phyloP scores from a whole-genome alignment of 2,329 filamentous ascomycete genomes.

The Cytospora piceae region DNA sequence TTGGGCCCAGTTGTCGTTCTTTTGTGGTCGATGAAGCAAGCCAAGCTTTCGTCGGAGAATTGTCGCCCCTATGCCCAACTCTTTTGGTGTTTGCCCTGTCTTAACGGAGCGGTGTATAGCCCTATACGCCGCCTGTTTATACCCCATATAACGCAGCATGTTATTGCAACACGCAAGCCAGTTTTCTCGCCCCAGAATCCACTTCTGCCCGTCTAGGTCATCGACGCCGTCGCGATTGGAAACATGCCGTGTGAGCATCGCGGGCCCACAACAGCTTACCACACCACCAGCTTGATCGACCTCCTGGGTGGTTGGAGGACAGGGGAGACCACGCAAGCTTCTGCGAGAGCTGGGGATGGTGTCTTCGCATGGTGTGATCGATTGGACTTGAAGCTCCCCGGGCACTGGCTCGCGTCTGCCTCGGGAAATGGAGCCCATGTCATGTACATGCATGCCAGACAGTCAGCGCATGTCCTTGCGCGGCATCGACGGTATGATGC shows the following conservation, averaged over 20 bases:
- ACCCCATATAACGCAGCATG: conserved; percentile 19
- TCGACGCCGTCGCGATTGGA: conserved; percentile 15
- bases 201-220: conserved; percentile 17
- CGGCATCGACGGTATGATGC: conserved; percentile 1
- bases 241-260: conserved; percentile 14
- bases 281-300: conserved; percentile 16
- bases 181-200: conserved; percentile 17
- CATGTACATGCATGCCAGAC: conserved; percentile 1
- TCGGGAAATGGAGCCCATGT: neutral
- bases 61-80: conserved; percentile 11
- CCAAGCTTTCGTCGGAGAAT: neutral
- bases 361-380: conserved; percentile 2
- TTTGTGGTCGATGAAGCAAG: neutral
- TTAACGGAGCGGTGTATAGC: conserved; percentile 20
- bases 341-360: conserved; percentile 5
- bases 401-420: neutral
- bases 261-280: conserved; percentile 19
- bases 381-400: conserved; percentile 3
- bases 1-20: neutral
- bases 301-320: conserved; percentile 24
- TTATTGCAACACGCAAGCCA: conserved; percentile 24
- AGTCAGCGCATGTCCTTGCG: neutral
- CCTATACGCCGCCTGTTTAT: conserved; percentile 21
- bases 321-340: conserved; percentile 17
- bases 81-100: conserved; percentile 11